Percentiles rank a stretch among this genome's conserved stretches.
Conservation (phyloP, 2,329 filamentous ascomycete genomes). For the Canariomyces notabilis region DNA sequence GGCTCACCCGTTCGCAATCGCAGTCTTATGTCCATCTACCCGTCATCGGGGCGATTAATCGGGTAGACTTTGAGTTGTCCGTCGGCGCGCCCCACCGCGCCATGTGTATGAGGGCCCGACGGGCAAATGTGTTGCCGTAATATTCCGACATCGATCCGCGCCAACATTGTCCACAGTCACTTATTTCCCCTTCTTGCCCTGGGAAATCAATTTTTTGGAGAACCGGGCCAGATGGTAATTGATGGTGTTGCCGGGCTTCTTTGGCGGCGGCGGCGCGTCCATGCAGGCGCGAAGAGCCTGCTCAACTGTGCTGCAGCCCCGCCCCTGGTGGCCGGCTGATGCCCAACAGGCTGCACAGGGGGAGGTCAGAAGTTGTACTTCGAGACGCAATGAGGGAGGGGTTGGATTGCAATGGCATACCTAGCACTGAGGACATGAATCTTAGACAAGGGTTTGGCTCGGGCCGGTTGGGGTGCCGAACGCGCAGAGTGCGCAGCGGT, state of each 20-base stretch:
- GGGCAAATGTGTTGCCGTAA: neutral
- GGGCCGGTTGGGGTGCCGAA: slow-evolving; percentile 47
- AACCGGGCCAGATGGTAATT: slow-evolving; percentile 86
- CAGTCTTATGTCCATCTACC: too few relatives aligned
- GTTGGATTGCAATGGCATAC: slow-evolving; percentile 35
- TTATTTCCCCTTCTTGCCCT: slow-evolving; percentile 33
- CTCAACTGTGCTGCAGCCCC: slow-evolving; percentile 56
- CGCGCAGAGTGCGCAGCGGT: slow-evolving; percentile 50
- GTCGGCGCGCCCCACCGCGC: too few relatives aligned
- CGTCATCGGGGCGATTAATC: too few relatives aligned
- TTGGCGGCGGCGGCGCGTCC: slow-evolving; percentile 62
- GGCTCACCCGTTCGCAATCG: too few relatives aligned
- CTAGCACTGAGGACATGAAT: slow-evolving; percentile 54
- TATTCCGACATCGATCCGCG: neutral
- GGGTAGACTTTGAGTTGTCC: too few relatives aligned
- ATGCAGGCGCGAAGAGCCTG: slow-evolving; percentile 63
- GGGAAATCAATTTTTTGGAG: slow-evolving; percentile 61
- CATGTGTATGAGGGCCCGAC: neutral
- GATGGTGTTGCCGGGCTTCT: slow-evolving; percentile 64
- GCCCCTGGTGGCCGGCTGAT: slow-evolving; percentile 63
- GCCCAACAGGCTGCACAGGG: slow-evolving; percentile 69
- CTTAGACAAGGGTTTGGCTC: slow-evolving; percentile 49
- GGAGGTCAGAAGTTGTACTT: neutral
- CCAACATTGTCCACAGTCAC: neutral
- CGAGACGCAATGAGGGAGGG: neutral